These are phyloP conservation scores for Gliomastix tumulicola DNA, from an alignment of 2,329 filamentous ascomycete species.

Conservation along the genomic window DNA sequence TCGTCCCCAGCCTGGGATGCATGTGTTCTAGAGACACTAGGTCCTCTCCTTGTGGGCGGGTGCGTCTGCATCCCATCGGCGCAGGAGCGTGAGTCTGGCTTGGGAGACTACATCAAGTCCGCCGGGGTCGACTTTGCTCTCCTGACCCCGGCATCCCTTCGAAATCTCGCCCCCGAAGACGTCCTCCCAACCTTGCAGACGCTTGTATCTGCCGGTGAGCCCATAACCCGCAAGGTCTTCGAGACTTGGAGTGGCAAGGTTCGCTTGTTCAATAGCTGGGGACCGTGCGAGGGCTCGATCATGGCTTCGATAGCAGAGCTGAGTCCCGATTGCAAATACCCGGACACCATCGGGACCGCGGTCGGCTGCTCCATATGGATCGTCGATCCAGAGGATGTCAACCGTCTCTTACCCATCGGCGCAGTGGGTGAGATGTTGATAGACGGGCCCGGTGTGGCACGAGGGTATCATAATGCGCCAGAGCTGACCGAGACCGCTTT, in stretches of 20 bases:
- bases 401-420: constrained; percentile 1
- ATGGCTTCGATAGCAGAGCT: not conserved
- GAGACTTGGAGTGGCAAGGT: not conserved
- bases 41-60: no score
- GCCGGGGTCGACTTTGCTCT: no score
- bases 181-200: not conserved
- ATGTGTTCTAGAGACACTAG: no score
- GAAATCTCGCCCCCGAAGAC: no score
- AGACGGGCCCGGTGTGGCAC: not conserved
- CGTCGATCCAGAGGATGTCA: constrained; percentile 4
- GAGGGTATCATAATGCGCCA: not conserved
- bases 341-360: not conserved
- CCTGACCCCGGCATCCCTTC: no score
- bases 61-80: no score
- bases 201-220: not conserved
- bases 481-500: not conserved
- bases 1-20: no score
- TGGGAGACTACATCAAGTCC: no score
- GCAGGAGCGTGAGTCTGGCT: no score
- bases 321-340: not conserved
- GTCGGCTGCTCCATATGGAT: constrained; percentile 4
- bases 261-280: constrained; percentile 1
- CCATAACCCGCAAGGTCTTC: not conserved
- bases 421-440: constrained; percentile 2
- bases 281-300: constrained; percentile 1